phyloP scores from a whole-genome alignment of 805 yeast genomes.

The Ogataea methanolica region DNA sequence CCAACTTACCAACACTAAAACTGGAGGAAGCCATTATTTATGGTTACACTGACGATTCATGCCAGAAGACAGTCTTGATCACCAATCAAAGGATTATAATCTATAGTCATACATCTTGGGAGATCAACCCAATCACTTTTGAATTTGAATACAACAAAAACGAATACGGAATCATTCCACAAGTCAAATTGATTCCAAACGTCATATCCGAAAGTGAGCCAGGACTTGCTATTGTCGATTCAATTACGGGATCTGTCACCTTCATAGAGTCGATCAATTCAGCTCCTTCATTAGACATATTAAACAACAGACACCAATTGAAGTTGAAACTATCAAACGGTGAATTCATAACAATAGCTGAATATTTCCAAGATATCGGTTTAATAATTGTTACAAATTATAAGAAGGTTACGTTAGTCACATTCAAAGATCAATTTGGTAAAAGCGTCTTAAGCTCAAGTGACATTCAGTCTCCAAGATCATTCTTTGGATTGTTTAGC shows the following conservation, averaged over 20 bases:
- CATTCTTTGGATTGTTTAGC: slow-evolving; percentile 16
- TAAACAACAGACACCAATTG: slow-evolving; percentile 31
- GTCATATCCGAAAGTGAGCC: slow-evolving; percentile 49
- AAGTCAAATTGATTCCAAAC: slow-evolving; percentile 59
- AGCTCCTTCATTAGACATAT: slow-evolving; percentile 50
- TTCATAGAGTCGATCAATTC: slow-evolving; percentile 74
- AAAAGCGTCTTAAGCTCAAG: slow-evolving; percentile 37
- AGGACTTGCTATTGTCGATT: slow-evolving; percentile 65
- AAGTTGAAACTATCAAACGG: slow-evolving; percentile 39
- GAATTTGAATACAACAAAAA: slow-evolving; percentile 41
- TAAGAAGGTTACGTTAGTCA: slow-evolving; percentile 59
- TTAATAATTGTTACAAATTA: slow-evolving; percentile 63
- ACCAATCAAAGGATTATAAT: slow-evolving; percentile 51
- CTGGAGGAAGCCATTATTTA: slow-evolving; percentile 18
- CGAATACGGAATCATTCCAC: slow-evolving; percentile 33
- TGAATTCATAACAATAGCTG: slow-evolving; percentile 55
- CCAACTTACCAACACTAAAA: slow-evolving; percentile 42
- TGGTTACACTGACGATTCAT: slow-evolving; percentile 22
- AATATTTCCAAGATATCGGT: slow-evolving; percentile 71
- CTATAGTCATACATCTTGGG: slow-evolving; percentile 66
- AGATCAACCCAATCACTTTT: slow-evolving; percentile 51
- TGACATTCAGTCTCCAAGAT: slow-evolving; percentile 21
- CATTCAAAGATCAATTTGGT: slow-evolving; percentile 65
- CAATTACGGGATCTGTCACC: slow-evolving; percentile 51
- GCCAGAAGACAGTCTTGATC: slow-evolving; percentile 30